Evolutionary conservation across 306 rosid genomes (phyloP).

Genomic region (Rosa persica): DNA sequence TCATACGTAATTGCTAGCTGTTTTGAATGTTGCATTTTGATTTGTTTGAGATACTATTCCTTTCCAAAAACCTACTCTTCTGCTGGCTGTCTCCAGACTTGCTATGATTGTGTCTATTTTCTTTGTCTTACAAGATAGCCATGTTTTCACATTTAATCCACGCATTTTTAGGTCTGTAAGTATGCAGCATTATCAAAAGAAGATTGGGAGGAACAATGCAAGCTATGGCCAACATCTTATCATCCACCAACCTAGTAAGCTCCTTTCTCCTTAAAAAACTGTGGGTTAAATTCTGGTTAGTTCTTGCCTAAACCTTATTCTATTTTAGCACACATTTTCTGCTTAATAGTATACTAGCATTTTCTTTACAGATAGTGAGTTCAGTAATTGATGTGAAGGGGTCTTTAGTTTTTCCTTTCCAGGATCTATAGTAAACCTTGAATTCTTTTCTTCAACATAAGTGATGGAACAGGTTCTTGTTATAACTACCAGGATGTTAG

Average conservation of each 20-base stretch:
- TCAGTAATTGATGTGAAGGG: not conserved
- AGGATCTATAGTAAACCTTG: not conserved
- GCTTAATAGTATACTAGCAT: not conserved
- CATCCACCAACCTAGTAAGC: slow-evolving; percentile 89
- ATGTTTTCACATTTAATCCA: slow-evolving; percentile 14
- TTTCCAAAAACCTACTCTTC: not conserved
- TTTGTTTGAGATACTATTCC: not conserved
- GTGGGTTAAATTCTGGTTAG: not conserved
- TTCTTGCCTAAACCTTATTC: slow-evolving; percentile 8
- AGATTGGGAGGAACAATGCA: slow-evolving; percentile 98
- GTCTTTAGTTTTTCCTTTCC: not conserved
- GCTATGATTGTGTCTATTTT: slow-evolving; percentile 1
- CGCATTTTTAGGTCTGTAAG: slow-evolving; percentile 64
- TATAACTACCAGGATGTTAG: not conserved
- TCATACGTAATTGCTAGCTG: not conserved
- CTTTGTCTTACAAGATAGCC: not conserved
- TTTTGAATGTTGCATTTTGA: not conserved
- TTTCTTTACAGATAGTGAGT: not conserved
- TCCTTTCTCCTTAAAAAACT: slow-evolving; percentile 14
- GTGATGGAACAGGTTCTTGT: not conserved
- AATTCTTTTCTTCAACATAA: not conserved
- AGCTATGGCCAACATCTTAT: slow-evolving; percentile 95
- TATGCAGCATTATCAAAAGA: slow-evolving; percentile 78
- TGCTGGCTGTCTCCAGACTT: not conserved
- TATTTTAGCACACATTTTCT: not conserved